Evolutionary conservation across 2,329 filamentous ascomycete species (phyloP).

Genomic region (Aspergillus sp.): DNA sequence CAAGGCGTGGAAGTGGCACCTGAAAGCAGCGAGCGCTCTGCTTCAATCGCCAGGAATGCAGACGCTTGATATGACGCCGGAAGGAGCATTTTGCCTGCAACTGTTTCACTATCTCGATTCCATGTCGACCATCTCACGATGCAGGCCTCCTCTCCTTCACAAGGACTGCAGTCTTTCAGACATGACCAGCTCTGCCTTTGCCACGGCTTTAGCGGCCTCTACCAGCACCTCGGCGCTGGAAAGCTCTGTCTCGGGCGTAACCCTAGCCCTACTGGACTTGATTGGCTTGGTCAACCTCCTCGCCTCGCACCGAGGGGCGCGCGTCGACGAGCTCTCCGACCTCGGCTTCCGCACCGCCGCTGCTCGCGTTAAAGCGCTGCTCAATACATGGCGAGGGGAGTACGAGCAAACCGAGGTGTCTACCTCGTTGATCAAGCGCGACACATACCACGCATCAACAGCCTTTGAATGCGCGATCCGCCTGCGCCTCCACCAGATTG

Average conservation of each 20-base stretch:
- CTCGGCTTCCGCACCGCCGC: slow-evolving; percentile 39
- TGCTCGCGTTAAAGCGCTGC: slow-evolving; percentile 39
- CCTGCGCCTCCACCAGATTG: slow-evolving; percentile 49
- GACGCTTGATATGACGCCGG: slow-evolving; percentile 28
- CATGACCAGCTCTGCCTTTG: no score
- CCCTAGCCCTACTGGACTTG: slow-evolving; percentile 28
- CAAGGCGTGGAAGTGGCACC: slow-evolving; percentile 27
- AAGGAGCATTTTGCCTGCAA: slow-evolving; percentile 44
- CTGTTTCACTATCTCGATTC: slow-evolving; percentile 42
- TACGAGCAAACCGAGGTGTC: slow-evolving; percentile 15
- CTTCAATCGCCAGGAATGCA: slow-evolving; percentile 39
- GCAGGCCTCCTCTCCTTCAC: slow-evolving; percentile 32
- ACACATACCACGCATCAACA: slow-evolving; percentile 36
- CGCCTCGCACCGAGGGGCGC: slow-evolving; percentile 33
- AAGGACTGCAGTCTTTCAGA: no score
- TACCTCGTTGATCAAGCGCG: no score
- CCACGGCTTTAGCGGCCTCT: no score
- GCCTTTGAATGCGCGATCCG: slow-evolving; percentile 50
- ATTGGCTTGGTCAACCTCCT: slow-evolving; percentile 35
- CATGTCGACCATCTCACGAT: slow-evolving; percentile 37
- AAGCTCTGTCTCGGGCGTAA: slow-evolving; percentile 24
- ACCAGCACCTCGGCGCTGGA: no score
- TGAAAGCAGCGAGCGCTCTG: slow-evolving; percentile 49
- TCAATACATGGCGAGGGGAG: slow-evolving; percentile 43
- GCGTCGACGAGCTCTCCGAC: slow-evolving; percentile 34